Conservation (phyloP, 768 basidiomycete genomes). For the Tricholoma saponaceum region DNA sequence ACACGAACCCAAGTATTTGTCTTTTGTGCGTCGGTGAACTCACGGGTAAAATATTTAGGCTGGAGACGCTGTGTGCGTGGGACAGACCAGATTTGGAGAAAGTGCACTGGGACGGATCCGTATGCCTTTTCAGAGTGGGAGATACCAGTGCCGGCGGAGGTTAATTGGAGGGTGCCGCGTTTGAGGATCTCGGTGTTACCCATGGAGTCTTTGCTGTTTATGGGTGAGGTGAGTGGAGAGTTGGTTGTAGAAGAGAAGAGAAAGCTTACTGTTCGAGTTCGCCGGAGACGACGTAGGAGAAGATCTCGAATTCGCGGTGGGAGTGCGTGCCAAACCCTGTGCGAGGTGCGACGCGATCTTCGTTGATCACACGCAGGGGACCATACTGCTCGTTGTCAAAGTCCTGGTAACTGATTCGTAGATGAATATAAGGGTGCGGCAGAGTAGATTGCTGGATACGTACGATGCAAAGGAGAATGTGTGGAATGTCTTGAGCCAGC, state of each 20-base stretch:
- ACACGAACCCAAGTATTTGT: conserved; percentile 63
- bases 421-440: background rate
- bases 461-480: conserved; percentile 76
- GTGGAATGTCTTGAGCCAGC: conserved; percentile 86
- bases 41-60: conserved; percentile 85
- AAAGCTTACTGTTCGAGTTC: conserved; percentile 72
- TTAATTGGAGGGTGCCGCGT: conserved; percentile 88
- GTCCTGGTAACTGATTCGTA: conserved; percentile 53
- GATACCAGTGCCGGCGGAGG: conserved; percentile 90
- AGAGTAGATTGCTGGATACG: conserved; percentile 19
- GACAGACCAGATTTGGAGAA: conserved; percentile 51
- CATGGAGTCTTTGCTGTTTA: conserved; percentile 80
- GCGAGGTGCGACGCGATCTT: conserved; percentile 73
- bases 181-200: conserved; percentile 86
- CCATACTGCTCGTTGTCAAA: conserved; percentile 58
- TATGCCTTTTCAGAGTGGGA: conserved; percentile 63
- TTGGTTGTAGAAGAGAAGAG: background rate
- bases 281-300: conserved; percentile 79
- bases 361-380: conserved; percentile 84
- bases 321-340: conserved; percentile 86
- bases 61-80: conserved; percentile 41
- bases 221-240: conserved; percentile 1
- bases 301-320: conserved; percentile 88
- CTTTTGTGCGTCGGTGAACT: conserved; percentile 84
- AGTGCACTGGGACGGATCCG: conserved; percentile 40